These are phyloP conservation scores for Wallacemonas sp. DNA, from an alignment of 208 protist species.

Conservation along the genomic window DNA sequence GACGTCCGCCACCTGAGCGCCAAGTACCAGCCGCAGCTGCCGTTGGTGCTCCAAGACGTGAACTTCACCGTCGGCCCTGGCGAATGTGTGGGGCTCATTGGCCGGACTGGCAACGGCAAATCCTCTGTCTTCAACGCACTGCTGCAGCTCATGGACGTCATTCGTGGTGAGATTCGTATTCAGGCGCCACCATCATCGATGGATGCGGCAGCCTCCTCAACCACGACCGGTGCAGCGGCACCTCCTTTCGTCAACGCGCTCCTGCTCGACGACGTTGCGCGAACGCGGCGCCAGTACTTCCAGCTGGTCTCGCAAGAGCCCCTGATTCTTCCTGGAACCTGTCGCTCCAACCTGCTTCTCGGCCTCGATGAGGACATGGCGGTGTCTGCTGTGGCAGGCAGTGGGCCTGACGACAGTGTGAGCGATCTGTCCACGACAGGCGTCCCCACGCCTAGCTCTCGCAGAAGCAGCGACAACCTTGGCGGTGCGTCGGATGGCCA, in stretches of 20 bases:
- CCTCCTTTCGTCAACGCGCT: constrained; percentile 41
- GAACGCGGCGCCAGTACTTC: constrained; percentile 87
- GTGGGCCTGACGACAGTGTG: constrained; percentile 1
- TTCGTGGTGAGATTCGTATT: constrained; percentile 50
- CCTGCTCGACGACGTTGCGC: constrained; percentile 20
- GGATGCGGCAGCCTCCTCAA: too few species aligned
- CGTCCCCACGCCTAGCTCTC: constrained; percentile 5
- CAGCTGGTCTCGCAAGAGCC: constrained; percentile 99
- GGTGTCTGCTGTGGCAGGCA: not conserved
- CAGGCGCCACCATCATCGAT: not conserved
- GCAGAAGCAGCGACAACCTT: not conserved
- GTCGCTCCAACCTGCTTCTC: constrained; percentile 93
- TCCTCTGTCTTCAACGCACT: constrained; percentile 83
- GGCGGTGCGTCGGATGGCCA: too few species aligned
- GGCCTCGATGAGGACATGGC: constrained; percentile 28
- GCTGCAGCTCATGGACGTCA: constrained; percentile 87
- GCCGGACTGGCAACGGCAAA: constrained; percentile 83
- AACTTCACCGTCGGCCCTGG: constrained; percentile 42
- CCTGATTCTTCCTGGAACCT: constrained; percentile 93
- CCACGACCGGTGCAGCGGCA: constrained; percentile 46
- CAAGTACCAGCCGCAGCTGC: constrained; percentile 67
- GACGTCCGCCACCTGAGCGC: constrained; percentile 58
- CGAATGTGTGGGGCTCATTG: constrained; percentile 77
- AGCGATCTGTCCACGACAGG: constrained; percentile 13
- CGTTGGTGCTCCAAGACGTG: constrained; percentile 71